These are phyloP conservation scores for Teunomyces kruisii DNA, from an alignment of 805 yeast species.

Conservation along the genomic window DNA sequence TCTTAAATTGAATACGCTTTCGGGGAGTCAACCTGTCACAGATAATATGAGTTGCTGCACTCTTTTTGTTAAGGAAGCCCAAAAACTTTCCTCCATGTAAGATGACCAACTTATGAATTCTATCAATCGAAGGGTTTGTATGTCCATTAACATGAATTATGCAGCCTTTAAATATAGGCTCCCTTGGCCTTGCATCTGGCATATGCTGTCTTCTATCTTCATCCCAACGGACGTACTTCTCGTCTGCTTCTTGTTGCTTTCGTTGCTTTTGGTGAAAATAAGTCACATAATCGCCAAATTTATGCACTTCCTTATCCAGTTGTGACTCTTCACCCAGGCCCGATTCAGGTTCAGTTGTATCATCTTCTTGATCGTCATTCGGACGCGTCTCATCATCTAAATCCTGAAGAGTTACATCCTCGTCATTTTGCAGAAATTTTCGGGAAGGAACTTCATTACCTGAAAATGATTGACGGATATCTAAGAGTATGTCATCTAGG, in stretches of 20 bases:
- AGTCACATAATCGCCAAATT: slow-evolving; percentile 65
- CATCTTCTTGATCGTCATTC: slow-evolving; percentile 14
- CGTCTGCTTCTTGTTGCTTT: slow-evolving; percentile 63
- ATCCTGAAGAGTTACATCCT: background rate
- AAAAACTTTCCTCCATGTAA: slow-evolving; percentile 78
- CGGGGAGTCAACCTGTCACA: slow-evolving; percentile 78
- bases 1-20: slow-evolving; percentile 62
- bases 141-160: slow-evolving; percentile 83
- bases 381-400: background rate
- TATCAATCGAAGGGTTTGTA: slow-evolving; percentile 76
- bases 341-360: slow-evolving; percentile 15
- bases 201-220: slow-evolving; percentile 26
- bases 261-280: slow-evolving; percentile 61
- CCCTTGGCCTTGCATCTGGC: slow-evolving; percentile 11
- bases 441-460: background rate
- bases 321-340: background rate
- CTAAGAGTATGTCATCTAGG: slow-evolving; percentile 19
- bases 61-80: slow-evolving; percentile 67
- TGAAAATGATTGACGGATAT: background rate
- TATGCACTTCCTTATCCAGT: slow-evolving; percentile 33
- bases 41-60: slow-evolving; percentile 78
- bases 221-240: slow-evolving; percentile 51
- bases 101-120: slow-evolving; percentile 68
- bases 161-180: slow-evolving; percentile 59
- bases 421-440: background rate